Evolutionary conservation across 1,284 basidiomycete species (phyloP), one percentile per base, ranked within the genome.

Genomic region (Lignosus rhinocerotis): DNA sequence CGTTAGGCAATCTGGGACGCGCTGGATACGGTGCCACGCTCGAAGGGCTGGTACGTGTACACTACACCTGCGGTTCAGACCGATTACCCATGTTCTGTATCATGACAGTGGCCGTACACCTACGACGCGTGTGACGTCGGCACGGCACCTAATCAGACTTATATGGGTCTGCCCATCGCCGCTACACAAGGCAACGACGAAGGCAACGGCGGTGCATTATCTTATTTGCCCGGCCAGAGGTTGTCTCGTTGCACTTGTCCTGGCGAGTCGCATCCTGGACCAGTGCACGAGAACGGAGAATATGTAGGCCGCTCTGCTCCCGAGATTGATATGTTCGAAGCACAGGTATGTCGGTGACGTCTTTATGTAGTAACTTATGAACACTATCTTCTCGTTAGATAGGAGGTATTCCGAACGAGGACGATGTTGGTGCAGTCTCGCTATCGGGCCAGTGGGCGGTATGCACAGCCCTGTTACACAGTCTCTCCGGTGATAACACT

Each of bases 291-390:
- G 30, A 79, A 83, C 66, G 81, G 81, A 14, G 80, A 82, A 9
- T 88, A 79, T 53, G 82, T 84, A 7, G 94, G 93, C n/a, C 83
- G 94, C 52, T 81, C 86, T 2, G 90, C 91, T 1, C 93, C 93
- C 0, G 93, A 96, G 76, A 92, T 95, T 64, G 92, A 94, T 72
- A 80, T 94, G 42, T 75, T 94, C 62, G 93, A 94, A 16, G 73
- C 72, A 7, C 61, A 62, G 59, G 66, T 65, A 19, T 9, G 63
- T 38, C 3, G 14, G 8, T 30, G 14, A 12, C 21, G 88, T 11
- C 39, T 14, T 41, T 8, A 6, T 39, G 21, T 16, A 16, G 25
- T 12, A n/a, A 25, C 25, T 25, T 25, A 25, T 12, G 30, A 30
- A 25, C 11, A n/a, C 17, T 36, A 16, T 10, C 17, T n/a, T 72